Conservation (phyloP, 805 yeast genomes). For the Candida ulmi region DNA sequence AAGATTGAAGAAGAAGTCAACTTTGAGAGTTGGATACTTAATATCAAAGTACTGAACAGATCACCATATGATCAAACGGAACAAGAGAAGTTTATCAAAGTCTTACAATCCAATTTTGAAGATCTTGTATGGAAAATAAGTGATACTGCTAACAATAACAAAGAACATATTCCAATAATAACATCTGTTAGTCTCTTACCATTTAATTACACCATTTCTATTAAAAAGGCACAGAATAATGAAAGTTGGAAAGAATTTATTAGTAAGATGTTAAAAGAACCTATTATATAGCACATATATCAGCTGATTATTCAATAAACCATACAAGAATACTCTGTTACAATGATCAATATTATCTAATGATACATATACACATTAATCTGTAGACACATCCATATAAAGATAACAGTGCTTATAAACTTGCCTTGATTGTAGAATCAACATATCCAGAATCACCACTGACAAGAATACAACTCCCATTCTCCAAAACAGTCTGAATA, state of each 20-base stretch:
- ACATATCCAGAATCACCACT: conserved; percentile 44
- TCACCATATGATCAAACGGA: conserved; percentile 1
- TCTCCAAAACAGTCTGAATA: conserved; percentile 32
- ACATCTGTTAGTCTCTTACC: conserved; percentile 61
- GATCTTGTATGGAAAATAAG: conserved; percentile 40
- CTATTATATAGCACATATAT: conserved; percentile 4
- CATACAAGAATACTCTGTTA: too few relatives aligned
- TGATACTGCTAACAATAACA: conserved; percentile 47
- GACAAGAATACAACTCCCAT: conserved; percentile 68
- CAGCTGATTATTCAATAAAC: too few relatives aligned
- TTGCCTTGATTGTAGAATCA: conserved; percentile 32
- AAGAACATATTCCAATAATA: conserved; percentile 70
- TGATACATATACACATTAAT: too few relatives aligned
- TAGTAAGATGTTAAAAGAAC: conserved; percentile 34
- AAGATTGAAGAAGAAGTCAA: conserved; percentile 36
- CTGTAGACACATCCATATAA: neutral
- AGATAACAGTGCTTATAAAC: conserved; percentile 21
- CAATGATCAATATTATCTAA: too few relatives aligned
- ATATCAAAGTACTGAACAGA: conserved; percentile 39
- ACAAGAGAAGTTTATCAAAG: conserved; percentile 7
- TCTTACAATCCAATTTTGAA: conserved; percentile 34
- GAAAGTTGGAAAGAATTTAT: conserved; percentile 29
- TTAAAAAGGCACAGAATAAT: conserved; percentile 20
- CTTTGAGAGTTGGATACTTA: conserved; percentile 73
- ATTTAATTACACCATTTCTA: conserved; percentile 46